These are phyloP conservation scores for Eutrema salsugineum DNA, from an alignment of 441 rosid genomes.

Conservation along the genomic window DNA sequence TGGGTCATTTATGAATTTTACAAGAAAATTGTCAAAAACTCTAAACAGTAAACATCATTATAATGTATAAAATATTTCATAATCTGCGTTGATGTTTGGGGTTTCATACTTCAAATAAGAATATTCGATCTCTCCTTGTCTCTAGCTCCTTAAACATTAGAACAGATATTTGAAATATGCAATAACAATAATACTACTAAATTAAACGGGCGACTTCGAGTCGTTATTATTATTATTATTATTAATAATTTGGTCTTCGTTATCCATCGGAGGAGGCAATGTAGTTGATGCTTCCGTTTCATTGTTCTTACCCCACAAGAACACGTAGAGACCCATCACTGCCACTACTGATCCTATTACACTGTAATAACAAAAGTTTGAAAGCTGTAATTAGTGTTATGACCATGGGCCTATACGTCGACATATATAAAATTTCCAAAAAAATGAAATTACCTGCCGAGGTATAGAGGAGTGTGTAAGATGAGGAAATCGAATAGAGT, in stretches of 20 bases:
- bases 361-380: constrained; percentile 18
- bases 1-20: background rate
- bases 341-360: constrained; percentile 41
- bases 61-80: background rate
- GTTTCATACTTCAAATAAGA: background rate
- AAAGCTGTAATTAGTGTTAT: background rate
- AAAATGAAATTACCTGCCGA: constrained; percentile 25
- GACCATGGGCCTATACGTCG: background rate
- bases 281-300: constrained; percentile 15
- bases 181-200: background rate
- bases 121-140: background rate
- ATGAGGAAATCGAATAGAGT: constrained; percentile 31
- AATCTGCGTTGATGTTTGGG: background rate
- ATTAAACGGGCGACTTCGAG: constrained; percentile 7
- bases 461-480: constrained; percentile 28
- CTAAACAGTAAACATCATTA: background rate
- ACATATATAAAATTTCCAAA: background rate
- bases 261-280: constrained; percentile 4
- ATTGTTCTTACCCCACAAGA: constrained; percentile 50
- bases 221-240: background rate
- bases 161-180: background rate
- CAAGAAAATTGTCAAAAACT: background rate
- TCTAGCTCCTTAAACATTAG: background rate
- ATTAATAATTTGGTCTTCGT: background rate
- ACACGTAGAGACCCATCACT: constrained; percentile 43